Conservation (phyloP, 257 asterid genomes). For the Fraxinus cuspidata region DNA sequence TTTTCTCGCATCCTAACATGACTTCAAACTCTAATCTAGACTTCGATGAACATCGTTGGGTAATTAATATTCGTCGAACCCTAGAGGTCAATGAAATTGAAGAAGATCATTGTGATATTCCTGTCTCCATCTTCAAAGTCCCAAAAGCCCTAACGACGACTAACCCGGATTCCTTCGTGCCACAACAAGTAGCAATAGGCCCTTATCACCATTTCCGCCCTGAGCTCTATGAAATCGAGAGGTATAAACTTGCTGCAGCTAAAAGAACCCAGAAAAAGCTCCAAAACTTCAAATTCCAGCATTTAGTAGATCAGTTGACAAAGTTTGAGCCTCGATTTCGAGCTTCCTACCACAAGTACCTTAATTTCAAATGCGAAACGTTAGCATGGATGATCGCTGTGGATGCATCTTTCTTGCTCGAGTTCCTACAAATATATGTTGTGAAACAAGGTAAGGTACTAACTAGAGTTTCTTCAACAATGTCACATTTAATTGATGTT, state of each 20-base stretch:
- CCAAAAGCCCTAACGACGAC: conserved; percentile 41
- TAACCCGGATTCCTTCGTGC: neutral
- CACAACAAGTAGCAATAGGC: neutral
- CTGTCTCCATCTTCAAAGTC: conserved; percentile 54
- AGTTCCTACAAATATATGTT: neutral
- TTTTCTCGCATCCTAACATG: conserved; percentile 34
- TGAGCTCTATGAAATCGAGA: neutral
- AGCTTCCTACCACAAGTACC: conserved; percentile 15
- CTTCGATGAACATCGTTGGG: conserved; percentile 57
- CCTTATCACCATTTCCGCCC: neutral
- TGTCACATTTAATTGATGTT: neutral
- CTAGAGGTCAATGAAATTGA: conserved; percentile 50
- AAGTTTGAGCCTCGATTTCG: conserved; percentile 1
- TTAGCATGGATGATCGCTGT: conserved; percentile 19
- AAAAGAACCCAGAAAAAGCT: conserved; percentile 3
- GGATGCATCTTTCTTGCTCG: conserved; percentile 16
- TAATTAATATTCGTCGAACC: conserved; percentile 44
- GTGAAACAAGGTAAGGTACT: neutral
- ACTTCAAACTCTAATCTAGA: conserved; percentile 31
- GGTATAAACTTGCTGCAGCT: neutral
- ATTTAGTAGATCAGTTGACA: conserved; percentile 1
- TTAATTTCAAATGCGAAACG: conserved; percentile 9
- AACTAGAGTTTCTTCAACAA: neutral
- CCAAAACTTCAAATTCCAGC: conserved; percentile 1
- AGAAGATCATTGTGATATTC: conserved; percentile 38